Evolutionary conservation across 371 early-diverging fungal species (phyloP).

Genomic region (Haplosporangium sp.): DNA sequence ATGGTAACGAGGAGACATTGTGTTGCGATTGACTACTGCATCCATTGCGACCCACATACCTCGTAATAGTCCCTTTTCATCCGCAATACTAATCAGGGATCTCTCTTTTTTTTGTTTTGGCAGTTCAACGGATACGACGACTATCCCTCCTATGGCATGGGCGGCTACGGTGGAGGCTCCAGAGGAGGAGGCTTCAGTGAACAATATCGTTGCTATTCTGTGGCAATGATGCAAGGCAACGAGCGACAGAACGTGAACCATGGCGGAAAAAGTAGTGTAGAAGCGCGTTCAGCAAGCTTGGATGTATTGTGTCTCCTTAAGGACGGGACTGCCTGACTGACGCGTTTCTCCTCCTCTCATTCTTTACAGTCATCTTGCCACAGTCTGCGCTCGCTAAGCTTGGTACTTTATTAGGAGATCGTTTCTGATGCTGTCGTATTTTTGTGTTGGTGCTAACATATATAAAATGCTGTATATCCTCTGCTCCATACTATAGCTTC

Average conservation of each 20-base stretch:
- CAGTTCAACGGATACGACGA: constrained; percentile 54
- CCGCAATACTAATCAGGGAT: no score
- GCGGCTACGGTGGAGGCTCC: constrained; percentile 37
- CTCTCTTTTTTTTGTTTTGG: neutral
- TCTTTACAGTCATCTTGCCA: constrained; percentile 82
- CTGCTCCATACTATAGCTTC: constrained; percentile 63
- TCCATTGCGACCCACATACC: no score
- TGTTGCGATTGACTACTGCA: no score
- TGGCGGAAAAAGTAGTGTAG: constrained; percentile 82
- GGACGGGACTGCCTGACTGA: neutral
- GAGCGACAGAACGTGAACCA: constrained; percentile 82
- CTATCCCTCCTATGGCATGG: constrained; percentile 37
- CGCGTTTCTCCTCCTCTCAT: neutral
- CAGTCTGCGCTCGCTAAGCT: constrained; percentile 90
- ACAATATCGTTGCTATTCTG: constrained; percentile 82
- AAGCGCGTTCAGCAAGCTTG: no score
- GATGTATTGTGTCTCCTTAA: no score
- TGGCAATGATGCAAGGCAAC: constrained; percentile 84
- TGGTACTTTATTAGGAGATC: constrained; percentile 59
- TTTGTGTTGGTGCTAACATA: neutral
- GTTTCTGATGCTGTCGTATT: constrained; percentile 41
- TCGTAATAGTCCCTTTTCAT: no score
- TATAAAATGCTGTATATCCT: no score
- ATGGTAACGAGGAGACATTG: no score
- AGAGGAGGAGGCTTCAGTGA: constrained; percentile 62